phyloP scores from a whole-genome alignment of 1,284 basidiomycete genomes.

The Heterobasidion occidentale region DNA sequence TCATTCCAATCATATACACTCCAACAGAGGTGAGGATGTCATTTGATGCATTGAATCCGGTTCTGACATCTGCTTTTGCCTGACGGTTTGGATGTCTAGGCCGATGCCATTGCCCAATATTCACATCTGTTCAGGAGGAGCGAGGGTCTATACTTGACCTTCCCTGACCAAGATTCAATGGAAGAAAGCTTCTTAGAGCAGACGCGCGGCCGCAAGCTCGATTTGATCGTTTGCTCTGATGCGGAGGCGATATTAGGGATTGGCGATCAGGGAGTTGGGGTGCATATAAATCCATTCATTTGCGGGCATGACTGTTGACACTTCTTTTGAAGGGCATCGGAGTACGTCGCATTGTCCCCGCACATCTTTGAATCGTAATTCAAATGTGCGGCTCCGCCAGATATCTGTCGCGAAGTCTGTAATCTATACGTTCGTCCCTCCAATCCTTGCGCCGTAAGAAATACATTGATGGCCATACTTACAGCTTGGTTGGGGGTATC shows the following conservation, averaged over 20 bases:
- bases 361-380: not conserved
- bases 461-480: not conserved
- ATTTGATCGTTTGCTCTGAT: slow-evolving; percentile 78
- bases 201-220: slow-evolving; percentile 50
- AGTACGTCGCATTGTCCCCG: slow-evolving; percentile 20
- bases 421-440: slow-evolving; percentile 60
- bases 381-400: slow-evolving; percentile 24
- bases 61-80: not conserved
- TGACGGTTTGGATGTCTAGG: not conserved
- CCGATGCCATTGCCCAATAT: slow-evolving; percentile 64
- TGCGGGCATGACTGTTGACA: not conserved
- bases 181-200: slow-evolving; percentile 69
- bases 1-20: slow-evolving; percentile 72
- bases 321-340: slow-evolving; percentile 33
- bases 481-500: slow-evolving; percentile 71
- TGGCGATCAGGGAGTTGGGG: slow-evolving; percentile 68
- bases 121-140: slow-evolving; percentile 76
- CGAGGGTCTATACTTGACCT: slow-evolving; percentile 62
- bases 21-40: slow-evolving; percentile 46
- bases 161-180: slow-evolving; percentile 61
- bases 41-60: not conserved
- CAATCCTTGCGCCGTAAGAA: not conserved
- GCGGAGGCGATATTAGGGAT: slow-evolving; percentile 81
- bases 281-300: slow-evolving; percentile 19
- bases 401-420: slow-evolving; percentile 86